Percentiles rank a stretch among this genome's conserved stretches.
Conservation (phyloP, 495 filamentous ascomycete species). For the Terfezia claveryi region DNA sequence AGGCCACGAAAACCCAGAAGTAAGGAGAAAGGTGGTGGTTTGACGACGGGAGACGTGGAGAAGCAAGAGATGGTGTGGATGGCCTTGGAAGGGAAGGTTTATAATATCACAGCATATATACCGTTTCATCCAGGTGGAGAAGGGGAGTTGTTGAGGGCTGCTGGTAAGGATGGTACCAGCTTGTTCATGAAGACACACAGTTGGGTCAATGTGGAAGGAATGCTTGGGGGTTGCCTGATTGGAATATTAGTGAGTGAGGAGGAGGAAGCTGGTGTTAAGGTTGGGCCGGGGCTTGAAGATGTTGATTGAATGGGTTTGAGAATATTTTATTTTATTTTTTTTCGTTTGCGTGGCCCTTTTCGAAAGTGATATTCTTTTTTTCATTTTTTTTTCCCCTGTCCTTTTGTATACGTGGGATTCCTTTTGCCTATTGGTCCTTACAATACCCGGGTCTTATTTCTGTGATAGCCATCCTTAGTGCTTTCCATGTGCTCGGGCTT, state of each 20-base stretch:
- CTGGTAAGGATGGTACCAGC: conserved; percentile 53
- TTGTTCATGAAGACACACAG: conserved; percentile 85
- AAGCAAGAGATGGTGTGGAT: conserved; percentile 72
- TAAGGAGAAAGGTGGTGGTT: background rate
- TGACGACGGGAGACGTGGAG: no score
- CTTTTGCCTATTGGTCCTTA: background rate
- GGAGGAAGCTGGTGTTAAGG: conserved; percentile 22
- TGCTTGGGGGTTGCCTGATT: conserved; percentile 65
- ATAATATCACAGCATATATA: conserved; percentile 78
- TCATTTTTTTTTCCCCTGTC: background rate
- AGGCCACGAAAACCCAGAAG: background rate
- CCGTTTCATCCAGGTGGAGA: conserved; percentile 84
- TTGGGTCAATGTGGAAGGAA: conserved; percentile 95
- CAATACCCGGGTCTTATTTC: no score
- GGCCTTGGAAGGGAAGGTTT: conserved; percentile 63
- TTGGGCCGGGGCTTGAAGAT: background rate
- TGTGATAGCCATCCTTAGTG: no score
- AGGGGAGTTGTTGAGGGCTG: conserved; percentile 59
- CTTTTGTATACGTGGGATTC: background rate
- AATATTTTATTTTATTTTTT: background rate
- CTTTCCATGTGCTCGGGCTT: no score
- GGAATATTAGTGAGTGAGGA: conserved; percentile 68
- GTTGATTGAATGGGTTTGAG: background rate
- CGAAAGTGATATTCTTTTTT: background rate
- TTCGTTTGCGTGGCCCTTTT: background rate